These are phyloP conservation scores for Fusarium camptoceras DNA, from an alignment of 2,329 filamentous ascomycete genomes.

Conservation along the genomic window DNA sequence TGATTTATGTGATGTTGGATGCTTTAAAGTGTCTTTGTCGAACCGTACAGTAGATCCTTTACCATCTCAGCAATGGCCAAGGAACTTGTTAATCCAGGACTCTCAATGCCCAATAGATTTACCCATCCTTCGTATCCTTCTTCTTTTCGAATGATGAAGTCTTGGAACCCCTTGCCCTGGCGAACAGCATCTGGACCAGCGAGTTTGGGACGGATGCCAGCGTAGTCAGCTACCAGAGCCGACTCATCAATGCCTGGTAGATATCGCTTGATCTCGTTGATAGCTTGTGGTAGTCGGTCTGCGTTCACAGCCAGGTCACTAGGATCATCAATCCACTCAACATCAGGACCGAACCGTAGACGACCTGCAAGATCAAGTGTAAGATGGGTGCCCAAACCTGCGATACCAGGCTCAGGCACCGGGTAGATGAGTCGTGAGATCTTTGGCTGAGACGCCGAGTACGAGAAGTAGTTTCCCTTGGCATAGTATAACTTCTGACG, in stretches of 20 bases:
- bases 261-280: conserved; percentile 81
- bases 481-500: conserved; percentile 79
- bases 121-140: conserved; percentile 85
- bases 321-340: conserved; percentile 87
- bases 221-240: conserved; percentile 83
- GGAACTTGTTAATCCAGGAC: conserved; percentile 87
- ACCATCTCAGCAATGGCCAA: conserved; percentile 89
- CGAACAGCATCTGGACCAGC: conserved; percentile 68
- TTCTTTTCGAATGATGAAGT: conserved; percentile 85
- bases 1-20: background rate
- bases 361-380: conserved; percentile 89
- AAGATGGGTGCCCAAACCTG: conserved; percentile 90
- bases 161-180: conserved; percentile 76
- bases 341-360: conserved; percentile 92
- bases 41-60: conserved; percentile 60
- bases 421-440: conserved; percentile 87
- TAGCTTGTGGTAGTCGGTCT: conserved; percentile 71
- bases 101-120: conserved; percentile 93
- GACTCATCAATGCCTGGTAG: conserved; percentile 77
- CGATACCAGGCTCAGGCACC: conserved; percentile 82
- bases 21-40: conserved; percentile 4
- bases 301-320: conserved; percentile 76
- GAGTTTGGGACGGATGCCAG: conserved; percentile 91
- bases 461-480: conserved; percentile 96
- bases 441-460: conserved; percentile 71